phyloP scores from a whole-genome alignment of 169 alveolate genomes.

The Plasmodium gonderi region DNA sequence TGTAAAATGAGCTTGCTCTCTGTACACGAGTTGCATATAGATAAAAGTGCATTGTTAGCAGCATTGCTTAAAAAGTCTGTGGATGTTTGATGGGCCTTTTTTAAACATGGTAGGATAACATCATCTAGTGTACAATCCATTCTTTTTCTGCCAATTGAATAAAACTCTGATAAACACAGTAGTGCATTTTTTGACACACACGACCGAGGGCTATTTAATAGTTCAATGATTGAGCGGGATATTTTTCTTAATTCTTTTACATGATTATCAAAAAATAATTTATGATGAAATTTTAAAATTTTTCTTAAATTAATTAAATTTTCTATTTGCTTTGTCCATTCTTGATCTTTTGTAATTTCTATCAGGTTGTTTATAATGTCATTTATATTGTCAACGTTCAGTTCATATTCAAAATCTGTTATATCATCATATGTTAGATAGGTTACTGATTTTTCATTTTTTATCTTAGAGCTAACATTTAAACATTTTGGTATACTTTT shows the following conservation, averaged over 20 bases:
- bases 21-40: slow-evolving; percentile 69
- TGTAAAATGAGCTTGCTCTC: slow-evolving; percentile 59
- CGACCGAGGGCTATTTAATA: slow-evolving; percentile 70
- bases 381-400: slow-evolving; percentile 20
- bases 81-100: slow-evolving; percentile 72
- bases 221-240: slow-evolving; percentile 30
- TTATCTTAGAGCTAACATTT: slow-evolving; percentile 42
- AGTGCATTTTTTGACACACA: slow-evolving; percentile 70
- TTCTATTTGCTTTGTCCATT: slow-evolving; percentile 72
- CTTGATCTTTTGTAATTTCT: slow-evolving; percentile 50
- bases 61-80: slow-evolving; percentile 67
- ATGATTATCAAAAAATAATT: slow-evolving; percentile 58
- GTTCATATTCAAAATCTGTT: slow-evolving; percentile 42
- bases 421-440: slow-evolving; percentile 55
- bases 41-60: slow-evolving; percentile 56
- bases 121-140: slow-evolving; percentile 69
- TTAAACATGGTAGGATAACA: slow-evolving; percentile 55
- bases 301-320: slow-evolving; percentile 58
- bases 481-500: slow-evolving; percentile 4
- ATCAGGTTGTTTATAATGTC: slow-evolving; percentile 35
- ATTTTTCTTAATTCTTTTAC: slow-evolving; percentile 59
- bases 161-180: slow-evolving; percentile 70
- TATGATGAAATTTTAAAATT: slow-evolving; percentile 49
- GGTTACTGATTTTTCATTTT: slow-evolving; percentile 47
- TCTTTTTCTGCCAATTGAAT: slow-evolving; percentile 58